These are phyloP conservation scores for Setaria viridis DNA, from an alignment of 202 grass and related monocot species.

Conservation along the genomic window DNA sequence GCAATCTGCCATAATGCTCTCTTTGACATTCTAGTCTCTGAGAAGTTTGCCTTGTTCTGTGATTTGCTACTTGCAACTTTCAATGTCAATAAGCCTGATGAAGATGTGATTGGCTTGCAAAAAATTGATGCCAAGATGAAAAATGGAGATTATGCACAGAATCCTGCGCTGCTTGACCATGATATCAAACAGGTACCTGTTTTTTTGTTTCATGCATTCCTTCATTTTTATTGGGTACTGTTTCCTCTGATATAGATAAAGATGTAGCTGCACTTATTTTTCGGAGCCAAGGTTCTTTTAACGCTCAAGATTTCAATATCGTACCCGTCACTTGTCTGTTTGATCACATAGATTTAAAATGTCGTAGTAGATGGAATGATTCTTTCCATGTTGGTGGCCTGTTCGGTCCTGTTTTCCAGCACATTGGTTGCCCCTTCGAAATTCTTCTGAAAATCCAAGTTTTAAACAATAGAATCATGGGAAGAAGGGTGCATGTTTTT, in stretches of 20 bases:
- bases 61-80: constrained; percentile 69
- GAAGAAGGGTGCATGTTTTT: not conserved
- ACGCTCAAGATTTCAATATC: not conserved
- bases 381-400: not conserved
- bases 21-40: constrained; percentile 66
- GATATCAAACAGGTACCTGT: constrained; percentile 82
- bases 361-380: constrained; percentile 1
- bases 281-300: not conserved
- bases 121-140: constrained; percentile 78
- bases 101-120: constrained; percentile 56
- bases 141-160: constrained; percentile 75
- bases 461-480: constrained; percentile 1
- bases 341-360: not conserved
- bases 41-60: constrained; percentile 81
- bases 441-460: constrained; percentile 15
- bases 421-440: not conserved
- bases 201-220: not conserved
- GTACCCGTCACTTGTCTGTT: not conserved
- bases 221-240: not conserved
- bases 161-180: constrained; percentile 63
- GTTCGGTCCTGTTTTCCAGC: not conserved
- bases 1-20: constrained; percentile 66
- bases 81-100: constrained; percentile 50
- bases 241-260: constrained; percentile 17
- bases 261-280: not conserved